Percentiles rank a stretch among this genome's conserved stretches.
phyloP scores from a whole-genome alignment of 1,284 basidiomycete species.

The Rhodotorula sp. region DNA sequence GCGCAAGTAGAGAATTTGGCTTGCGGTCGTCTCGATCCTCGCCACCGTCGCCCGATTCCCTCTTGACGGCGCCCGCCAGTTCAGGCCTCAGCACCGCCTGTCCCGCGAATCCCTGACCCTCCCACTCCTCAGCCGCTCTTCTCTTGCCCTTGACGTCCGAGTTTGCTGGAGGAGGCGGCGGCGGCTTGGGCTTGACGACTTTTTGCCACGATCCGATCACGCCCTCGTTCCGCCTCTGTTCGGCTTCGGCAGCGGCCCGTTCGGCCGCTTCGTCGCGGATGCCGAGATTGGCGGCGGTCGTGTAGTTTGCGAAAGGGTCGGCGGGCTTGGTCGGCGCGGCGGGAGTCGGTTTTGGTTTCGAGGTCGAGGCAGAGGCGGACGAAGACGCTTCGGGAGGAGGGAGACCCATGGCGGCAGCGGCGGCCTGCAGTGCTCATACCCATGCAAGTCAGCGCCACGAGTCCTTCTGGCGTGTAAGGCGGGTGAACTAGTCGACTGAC shows the following conservation, averaged over 20 bases:
- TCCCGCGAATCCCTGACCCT: constrained; percentile 1
- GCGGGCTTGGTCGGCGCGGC: constrained; percentile 49
- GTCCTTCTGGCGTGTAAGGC: background rate
- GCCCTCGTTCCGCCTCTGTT: constrained; percentile 64
- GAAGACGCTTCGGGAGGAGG: constrained; percentile 34
- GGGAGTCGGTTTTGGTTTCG: constrained; percentile 10
- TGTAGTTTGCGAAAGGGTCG: constrained; percentile 80
- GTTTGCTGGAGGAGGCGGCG: background rate
- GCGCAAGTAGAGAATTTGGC: background rate
- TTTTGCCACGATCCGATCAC: constrained; percentile 81
- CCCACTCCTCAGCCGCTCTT: constrained; percentile 7
- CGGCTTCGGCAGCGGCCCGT: constrained; percentile 56
- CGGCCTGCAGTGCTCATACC: constrained; percentile 46
- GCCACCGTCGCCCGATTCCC: background rate
- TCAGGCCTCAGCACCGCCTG: background rate
- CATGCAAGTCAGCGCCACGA: background rate
- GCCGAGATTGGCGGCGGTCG: constrained; percentile 78
- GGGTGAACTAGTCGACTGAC: constrained; percentile 53
- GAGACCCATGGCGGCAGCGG: constrained; percentile 43
- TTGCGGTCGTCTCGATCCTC: background rate
- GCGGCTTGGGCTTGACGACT: constrained; percentile 55
- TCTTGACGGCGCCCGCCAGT: constrained; percentile 2
- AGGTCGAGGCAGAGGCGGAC: constrained; percentile 27
- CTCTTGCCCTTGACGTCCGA: constrained; percentile 1
- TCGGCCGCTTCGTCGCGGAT: constrained; percentile 60